These are phyloP conservation scores for Ceratocystis albifundus DNA, from an alignment of 2,329 filamentous ascomycete species.

Conservation along the genomic window DNA sequence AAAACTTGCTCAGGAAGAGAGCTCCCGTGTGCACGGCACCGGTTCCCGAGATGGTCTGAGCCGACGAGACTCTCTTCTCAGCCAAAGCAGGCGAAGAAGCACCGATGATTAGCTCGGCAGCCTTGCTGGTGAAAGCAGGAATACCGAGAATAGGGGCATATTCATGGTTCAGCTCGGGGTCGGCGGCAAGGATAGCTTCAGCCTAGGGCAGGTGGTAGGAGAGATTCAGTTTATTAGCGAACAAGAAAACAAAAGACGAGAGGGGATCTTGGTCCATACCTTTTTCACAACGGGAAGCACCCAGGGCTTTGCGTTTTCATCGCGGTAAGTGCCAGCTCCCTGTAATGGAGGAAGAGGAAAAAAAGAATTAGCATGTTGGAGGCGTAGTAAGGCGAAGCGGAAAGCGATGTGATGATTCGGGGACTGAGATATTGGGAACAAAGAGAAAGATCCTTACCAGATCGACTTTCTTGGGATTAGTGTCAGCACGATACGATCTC, in stretches of 20 bases:
- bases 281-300: conserved; percentile 92
- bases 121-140: conserved; percentile 71
- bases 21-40: conserved; percentile 88
- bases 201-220: conserved; percentile 47
- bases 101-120: conserved; percentile 82
- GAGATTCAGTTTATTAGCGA: background rate
- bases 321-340: conserved; percentile 85
- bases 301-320: conserved; percentile 94
- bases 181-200: conserved; percentile 75
- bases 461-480: conserved; percentile 72
- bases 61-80: conserved; percentile 67
- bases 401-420: background rate
- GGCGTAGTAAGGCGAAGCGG: background rate
- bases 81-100: conserved; percentile 65
- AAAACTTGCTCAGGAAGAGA: conserved; percentile 88
- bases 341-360: conserved; percentile 27
- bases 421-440: background rate
- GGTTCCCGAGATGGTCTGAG: conserved; percentile 96
- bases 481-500: conserved; percentile 74
- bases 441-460: conserved; percentile 49
- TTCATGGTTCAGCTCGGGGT: conserved; percentile 91
- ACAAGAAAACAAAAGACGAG: conserved; percentile 1
- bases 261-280: conserved; percentile 41
- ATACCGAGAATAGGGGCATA: conserved; percentile 94
- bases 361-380: background rate